Evolutionary conservation across 2,329 filamentous ascomycete species (phyloP).

Genomic region (Arthroderma sp.): DNA sequence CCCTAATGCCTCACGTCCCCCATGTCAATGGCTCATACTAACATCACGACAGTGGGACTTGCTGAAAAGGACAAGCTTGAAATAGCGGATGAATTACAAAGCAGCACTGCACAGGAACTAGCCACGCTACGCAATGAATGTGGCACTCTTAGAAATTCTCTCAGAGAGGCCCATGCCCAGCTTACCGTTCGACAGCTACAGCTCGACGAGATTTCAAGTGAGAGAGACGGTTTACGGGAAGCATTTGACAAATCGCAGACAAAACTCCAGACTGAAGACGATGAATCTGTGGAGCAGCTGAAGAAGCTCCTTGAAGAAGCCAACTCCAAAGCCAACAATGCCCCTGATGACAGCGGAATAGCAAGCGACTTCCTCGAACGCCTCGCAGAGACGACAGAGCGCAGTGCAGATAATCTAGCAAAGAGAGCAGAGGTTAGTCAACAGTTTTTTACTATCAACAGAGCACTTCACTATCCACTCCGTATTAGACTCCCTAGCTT

Average conservation of each 20-base stretch:
- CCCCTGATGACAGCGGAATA: conserved; percentile 23
- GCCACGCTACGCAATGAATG: conserved; percentile 23
- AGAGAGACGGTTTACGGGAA: conserved; percentile 27
- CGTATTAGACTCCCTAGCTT: not conserved
- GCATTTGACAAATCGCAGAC: conserved; percentile 27
- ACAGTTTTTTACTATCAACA: conserved; percentile 5
- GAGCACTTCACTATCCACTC: not conserved
- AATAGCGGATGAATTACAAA: conserved; percentile 24
- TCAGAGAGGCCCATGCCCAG: conserved; percentile 27
- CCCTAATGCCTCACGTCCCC: not conserved
- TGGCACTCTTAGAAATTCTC: conserved; percentile 21
- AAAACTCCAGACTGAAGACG: conserved; percentile 28
- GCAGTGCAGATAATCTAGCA: conserved; percentile 34
- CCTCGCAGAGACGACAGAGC: conserved; percentile 43
- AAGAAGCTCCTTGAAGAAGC: conserved; percentile 28
- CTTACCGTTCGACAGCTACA: conserved; percentile 26
- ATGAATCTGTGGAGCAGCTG: conserved; percentile 29
- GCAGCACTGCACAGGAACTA: conserved; percentile 23
- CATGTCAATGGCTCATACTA: conserved; percentile 8
- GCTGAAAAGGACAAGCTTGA: conserved; percentile 27
- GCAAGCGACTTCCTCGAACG: conserved; percentile 28
- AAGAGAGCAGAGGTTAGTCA: conserved; percentile 30
- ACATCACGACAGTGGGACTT: conserved; percentile 20
- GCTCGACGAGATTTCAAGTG: conserved; percentile 25
- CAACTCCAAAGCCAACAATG: conserved; percentile 22